Percentiles rank a stretch among this genome's conserved stretches.
phyloP scores from a whole-genome alignment of 2,329 filamentous ascomycete species.

The Graphilbum sp. region DNA sequence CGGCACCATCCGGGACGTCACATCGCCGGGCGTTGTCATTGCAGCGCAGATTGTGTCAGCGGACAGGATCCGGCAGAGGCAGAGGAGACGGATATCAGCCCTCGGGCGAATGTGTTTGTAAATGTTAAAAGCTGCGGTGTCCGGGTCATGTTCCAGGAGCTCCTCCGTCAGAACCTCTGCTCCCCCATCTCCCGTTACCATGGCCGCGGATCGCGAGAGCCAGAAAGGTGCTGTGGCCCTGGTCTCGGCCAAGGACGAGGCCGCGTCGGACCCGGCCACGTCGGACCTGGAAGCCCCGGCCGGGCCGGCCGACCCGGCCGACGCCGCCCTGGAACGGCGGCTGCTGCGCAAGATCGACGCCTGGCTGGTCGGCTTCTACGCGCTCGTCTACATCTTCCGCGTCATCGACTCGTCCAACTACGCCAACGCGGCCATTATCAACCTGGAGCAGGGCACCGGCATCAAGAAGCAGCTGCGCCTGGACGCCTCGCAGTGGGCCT shows the following conservation, averaged over 20 bases:
- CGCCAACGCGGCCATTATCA: slow-evolving; percentile 23
- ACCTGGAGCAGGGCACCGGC: slow-evolving; percentile 20
- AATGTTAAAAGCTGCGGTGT: too few species aligned
- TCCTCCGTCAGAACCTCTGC: too few species aligned
- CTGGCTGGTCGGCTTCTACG: slow-evolving; percentile 18
- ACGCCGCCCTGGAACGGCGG: slow-evolving; percentile 13
- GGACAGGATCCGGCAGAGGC: too few species aligned
- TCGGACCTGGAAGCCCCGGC: neutral
- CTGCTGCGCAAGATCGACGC: slow-evolving; percentile 19
- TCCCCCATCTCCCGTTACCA: too few species aligned
- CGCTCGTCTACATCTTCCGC: slow-evolving; percentile 21
- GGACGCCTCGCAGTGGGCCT: slow-evolving; percentile 18
- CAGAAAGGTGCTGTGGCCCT: too few species aligned
- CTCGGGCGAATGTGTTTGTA: too few species aligned
- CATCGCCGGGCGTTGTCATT: neutral
- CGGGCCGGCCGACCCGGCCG: neutral
- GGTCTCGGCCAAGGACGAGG: too few species aligned
- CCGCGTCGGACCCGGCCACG: too few species aligned
- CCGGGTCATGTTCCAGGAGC: too few species aligned
- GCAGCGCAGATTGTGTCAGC: too few species aligned
- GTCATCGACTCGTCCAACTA: slow-evolving; percentile 23
- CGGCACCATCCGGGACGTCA: neutral
- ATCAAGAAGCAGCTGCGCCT: slow-evolving; percentile 21
- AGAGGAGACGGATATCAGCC: too few species aligned
- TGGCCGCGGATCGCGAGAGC: too few species aligned